These are phyloP conservation scores for Pythium folliculosum DNA, from an alignment of 352 stramenopile species.

Conservation along the genomic window DNA sequence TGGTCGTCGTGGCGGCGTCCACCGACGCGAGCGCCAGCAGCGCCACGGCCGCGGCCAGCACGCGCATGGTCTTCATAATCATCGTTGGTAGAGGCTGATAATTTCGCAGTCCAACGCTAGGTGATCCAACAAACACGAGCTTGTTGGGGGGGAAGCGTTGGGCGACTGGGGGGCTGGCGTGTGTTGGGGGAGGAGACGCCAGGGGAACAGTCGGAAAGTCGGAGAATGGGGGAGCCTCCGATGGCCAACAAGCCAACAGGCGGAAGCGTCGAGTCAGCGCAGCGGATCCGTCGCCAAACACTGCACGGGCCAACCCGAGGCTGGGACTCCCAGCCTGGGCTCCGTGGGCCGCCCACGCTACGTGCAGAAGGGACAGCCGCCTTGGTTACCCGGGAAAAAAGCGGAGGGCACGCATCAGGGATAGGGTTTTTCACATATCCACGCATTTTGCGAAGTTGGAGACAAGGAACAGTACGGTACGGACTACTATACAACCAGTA, in stretches of 20 bases:
- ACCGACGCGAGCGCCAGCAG: conserved; percentile 1
- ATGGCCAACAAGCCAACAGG: conserved; percentile 4
- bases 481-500: not conserved
- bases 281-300: not conserved
- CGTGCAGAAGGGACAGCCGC: too few relatives aligned
- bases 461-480: not conserved
- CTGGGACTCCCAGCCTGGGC: not conserved
- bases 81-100: conserved; percentile 4
- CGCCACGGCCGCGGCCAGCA: conserved; percentile 20
- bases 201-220: conserved; percentile 8
- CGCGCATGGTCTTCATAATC: conserved; percentile 16
- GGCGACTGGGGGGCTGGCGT: not conserved
- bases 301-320: not conserved
- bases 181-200: not conserved
- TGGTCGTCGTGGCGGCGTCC: conserved; percentile 10
- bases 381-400: not conserved
- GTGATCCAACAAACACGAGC: conserved; percentile 2
- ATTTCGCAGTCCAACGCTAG: conserved; percentile 6
- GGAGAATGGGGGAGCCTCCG: not conserved
- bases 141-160: not conserved
- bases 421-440: not conserved
- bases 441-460: not conserved
- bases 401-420: not conserved
- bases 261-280: conserved; percentile 5
- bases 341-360: too few relatives aligned